These are phyloP conservation scores for Fusarium sp. DNA, from an alignment of 2,329 filamentous ascomycete species.

Conservation along the genomic window DNA sequence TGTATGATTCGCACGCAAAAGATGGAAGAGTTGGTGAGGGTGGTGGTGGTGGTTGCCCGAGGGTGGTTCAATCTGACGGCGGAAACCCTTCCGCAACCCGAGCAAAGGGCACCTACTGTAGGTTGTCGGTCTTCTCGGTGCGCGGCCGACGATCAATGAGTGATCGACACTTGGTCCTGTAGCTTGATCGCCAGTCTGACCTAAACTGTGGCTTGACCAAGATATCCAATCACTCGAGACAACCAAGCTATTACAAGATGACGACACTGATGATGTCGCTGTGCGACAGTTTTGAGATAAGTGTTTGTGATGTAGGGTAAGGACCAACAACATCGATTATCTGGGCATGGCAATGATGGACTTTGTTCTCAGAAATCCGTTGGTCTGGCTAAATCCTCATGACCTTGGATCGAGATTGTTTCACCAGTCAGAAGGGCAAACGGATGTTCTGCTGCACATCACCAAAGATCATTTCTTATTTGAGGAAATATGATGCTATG, in stretches of 20 bases:
- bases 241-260: constrained; percentile 21
- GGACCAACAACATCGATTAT: neutral
- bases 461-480: constrained; percentile 15
- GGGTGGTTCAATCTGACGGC: constrained; percentile 25
- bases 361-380: neutral
- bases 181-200: constrained; percentile 27
- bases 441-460: neutral
- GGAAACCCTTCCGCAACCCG: constrained; percentile 29
- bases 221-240: constrained; percentile 19
- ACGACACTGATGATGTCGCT: constrained; percentile 28
- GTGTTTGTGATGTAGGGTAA: constrained; percentile 13
- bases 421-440: neutral
- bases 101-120: neutral
- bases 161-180: constrained; percentile 26
- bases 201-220: constrained; percentile 23
- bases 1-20: neutral
- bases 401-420: constrained; percentile 5
- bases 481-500: neutral
- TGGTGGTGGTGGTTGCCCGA: constrained; percentile 8
- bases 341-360: constrained; percentile 19
- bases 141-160: constrained; percentile 21
- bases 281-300: constrained; percentile 16
- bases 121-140: constrained; percentile 23
- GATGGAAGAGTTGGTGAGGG: neutral
- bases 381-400: constrained; percentile 6